Evolutionary conservation across 2,329 filamentous ascomycete genomes (phyloP), one percentile per base, ranked within the genome.

Genomic region (Hypoxylon sp.): DNA sequence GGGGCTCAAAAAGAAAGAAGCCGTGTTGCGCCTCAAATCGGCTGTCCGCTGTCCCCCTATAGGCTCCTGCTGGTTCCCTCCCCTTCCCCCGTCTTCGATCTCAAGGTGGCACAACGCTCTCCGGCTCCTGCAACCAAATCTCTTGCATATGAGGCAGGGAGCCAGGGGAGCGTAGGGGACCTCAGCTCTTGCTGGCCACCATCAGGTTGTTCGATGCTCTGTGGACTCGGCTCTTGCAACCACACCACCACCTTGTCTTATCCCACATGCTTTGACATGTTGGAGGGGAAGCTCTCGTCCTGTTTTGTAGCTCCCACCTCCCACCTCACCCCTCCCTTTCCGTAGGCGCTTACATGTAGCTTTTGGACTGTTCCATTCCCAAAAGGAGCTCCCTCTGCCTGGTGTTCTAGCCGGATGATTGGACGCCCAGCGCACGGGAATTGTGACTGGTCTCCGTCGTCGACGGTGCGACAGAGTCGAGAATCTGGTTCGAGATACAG

Each of bases 41-140:
- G 5, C 40, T 48, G 40, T 40, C 50, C 35, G 45, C 46, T 50
- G n/a, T n/a, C n/a, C 50, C 46, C 45, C 38, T 57, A 31, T 48
- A 50, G 57, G 63, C 54, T 37, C n/a, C 43, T 46, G 50, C 60
- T 56, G 41, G 48, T 55, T 60, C 48, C 59, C 31, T 56, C 52
- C 57, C n/a, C 59, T 62, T 37, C 62, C 48, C 59, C 31, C 59
- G 55, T 60, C n/a, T 62, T 62, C 41, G 57, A 58, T 62, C 56
- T n/a, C 53, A 54, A 58, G 60, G 60, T 65, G 55, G 58, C 38
- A 65, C 62, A 63, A 60, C 52, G 58, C 46, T 54, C 58, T 62
- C 60, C 55, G 52, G 62, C 51, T 58, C 54, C 46, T 61, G 61
- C 57, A 64, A 64, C 60, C 57, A 60, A 40, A 57, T 65, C 57